Conservation (phyloP, 1,284 basidiomycete species). For the Cutaneotrichosporon mucoides region DNA sequence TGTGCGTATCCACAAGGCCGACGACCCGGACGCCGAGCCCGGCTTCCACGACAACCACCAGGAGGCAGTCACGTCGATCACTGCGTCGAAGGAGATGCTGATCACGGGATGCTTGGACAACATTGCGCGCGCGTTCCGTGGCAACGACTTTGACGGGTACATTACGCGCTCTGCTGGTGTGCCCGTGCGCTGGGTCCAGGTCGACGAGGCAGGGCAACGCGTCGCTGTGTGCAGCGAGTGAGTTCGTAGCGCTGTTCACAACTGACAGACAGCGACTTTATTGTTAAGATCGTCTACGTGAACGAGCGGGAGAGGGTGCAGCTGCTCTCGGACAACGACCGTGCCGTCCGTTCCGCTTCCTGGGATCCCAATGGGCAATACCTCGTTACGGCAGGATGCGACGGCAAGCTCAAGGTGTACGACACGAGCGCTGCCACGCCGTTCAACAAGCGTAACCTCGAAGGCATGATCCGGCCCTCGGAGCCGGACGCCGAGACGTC, state of each 20-base stretch:
- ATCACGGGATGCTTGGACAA: conserved; percentile 69
- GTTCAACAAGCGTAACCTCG: conserved; percentile 65
- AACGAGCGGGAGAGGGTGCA: conserved; percentile 65
- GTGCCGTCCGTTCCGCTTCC: conserved; percentile 71
- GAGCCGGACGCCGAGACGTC: conserved; percentile 65
- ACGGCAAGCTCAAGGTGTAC: conserved; percentile 85
- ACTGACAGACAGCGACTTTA: conserved; percentile 61
- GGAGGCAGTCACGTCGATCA: conserved; percentile 65
- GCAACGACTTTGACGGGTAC: conserved; percentile 60
- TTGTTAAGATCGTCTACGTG: conserved; percentile 75
- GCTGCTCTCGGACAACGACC: conserved; percentile 68
- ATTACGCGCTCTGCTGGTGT: conserved; percentile 66
- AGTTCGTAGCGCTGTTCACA: no score
- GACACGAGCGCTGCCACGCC: conserved; percentile 64
- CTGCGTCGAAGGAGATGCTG: conserved; percentile 52
- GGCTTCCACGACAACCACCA: conserved; percentile 62
- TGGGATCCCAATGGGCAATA: conserved; percentile 85
- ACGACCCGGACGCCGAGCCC: conserved; percentile 36
- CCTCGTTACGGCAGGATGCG: conserved; percentile 59
- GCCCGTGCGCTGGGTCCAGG: conserved; percentile 69
- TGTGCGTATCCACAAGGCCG: conserved; percentile 42
- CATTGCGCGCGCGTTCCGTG: conserved; percentile 67
- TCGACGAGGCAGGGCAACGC: conserved; percentile 70
- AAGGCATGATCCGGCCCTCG: conserved; percentile 67
- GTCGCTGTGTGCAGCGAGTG: conserved; percentile 83